These are phyloP conservation scores for Blastobotrys attinorum DNA, from an alignment of 805 yeast genomes.

Conservation along the genomic window DNA sequence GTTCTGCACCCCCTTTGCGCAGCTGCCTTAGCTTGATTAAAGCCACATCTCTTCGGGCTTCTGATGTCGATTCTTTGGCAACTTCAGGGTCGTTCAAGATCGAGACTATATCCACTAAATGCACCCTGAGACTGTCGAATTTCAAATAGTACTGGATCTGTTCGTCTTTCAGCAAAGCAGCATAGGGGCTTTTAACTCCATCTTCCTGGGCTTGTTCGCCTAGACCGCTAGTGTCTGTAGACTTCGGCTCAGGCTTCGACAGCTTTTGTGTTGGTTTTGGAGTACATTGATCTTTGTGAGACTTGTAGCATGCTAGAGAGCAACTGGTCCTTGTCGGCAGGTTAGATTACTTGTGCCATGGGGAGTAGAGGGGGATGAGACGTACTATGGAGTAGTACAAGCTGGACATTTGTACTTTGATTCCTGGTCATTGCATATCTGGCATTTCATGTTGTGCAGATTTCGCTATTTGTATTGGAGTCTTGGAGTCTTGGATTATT, in stretches of 20 bases:
- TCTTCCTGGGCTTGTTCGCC: no score
- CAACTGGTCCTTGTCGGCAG: no score
- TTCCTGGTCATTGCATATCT: constrained; percentile 30
- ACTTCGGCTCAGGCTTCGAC: constrained; percentile 2
- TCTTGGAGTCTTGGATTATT: background rate
- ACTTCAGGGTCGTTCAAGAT: constrained; percentile 41
- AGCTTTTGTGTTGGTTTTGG: constrained; percentile 9
- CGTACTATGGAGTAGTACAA: constrained; percentile 29
- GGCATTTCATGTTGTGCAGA: constrained; percentile 23
- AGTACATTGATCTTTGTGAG: constrained; percentile 32
- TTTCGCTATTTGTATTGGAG: no score
- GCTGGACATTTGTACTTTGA: constrained; percentile 53
- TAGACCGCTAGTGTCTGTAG: no score
- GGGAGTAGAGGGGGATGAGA: no score
- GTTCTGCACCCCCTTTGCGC: constrained; percentile 56
- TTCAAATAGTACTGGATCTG: constrained; percentile 39
- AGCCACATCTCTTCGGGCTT: constrained; percentile 52
- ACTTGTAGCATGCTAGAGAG: constrained; percentile 53
- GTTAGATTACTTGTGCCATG: no score
- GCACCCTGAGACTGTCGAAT: constrained; percentile 49
- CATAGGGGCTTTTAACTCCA: background rate
- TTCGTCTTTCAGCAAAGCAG: constrained; percentile 33
- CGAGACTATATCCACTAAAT: constrained; percentile 41
- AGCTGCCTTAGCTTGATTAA: constrained; percentile 52
- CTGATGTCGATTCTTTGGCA: constrained; percentile 43